Evolutionary conservation across 306 rosid genomes (phyloP), one percentile per base, ranked within the genome.

Genomic region (Prunus salicina): DNA sequence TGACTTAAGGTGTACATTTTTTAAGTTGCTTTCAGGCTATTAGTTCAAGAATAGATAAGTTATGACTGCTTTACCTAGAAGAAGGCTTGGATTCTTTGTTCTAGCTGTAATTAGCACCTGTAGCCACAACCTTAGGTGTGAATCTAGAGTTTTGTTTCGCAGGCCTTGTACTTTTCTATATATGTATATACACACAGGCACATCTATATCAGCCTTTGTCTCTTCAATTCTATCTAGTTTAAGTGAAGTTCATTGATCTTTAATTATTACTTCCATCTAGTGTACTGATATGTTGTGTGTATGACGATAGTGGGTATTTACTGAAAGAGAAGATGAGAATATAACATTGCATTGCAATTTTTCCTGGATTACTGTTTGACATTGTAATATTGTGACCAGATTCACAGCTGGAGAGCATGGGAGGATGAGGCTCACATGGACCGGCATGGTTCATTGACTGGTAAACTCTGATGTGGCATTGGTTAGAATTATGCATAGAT

Each of bases 381-480:
- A 77, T 82, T 79, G 67, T 67, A 57, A 73, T 71, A 68, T 68
- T 85, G 71, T 79, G 71, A 77, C 73, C 97, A 95, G 99, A 87
- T 91, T 84, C 97, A 95, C 76, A 91, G 92, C 81, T 95, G 99
- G 99, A 89, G 99, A 85, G 85, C 22, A 65, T 95, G 99, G 99
- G 99, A 95, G 74, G 90, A 89, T 32, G 96, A 88, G 82, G 98
- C 98, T 80, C 97, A 81, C 73, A 75, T 86, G 95, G 98, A 89
- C 81, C 84, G 64, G 67, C 91, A 83, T 75, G 47, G 86, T 79
- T 80, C 82, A 64, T 83, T 89, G 84, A 63, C 76, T 27, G 90
- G 99, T 95, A 82, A 86, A 86, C 82, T 83, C 69, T 76, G 70
- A 69, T 34, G 45, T 78, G 28, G 41, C 38, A 20, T 32, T 79